Evolutionary conservation across 495 filamentous ascomycete genomes (phyloP).

Genomic region (Penicillium silybi): DNA sequence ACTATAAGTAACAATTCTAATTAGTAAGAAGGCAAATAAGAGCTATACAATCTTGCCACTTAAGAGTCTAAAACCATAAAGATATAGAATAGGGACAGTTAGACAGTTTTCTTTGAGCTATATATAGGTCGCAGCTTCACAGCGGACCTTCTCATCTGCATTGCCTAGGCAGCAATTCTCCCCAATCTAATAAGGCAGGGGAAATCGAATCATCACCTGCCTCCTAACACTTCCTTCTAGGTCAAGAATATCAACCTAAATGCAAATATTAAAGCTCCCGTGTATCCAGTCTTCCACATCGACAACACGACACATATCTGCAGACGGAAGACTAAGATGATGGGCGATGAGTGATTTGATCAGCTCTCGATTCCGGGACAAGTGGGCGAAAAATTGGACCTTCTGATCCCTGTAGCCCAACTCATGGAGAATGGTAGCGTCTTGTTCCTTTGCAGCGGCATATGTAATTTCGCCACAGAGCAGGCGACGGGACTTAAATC

Average conservation of each 20-base stretch:
- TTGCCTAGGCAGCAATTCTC: constrained; percentile 28
- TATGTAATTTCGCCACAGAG: constrained; percentile 19
- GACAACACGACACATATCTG: constrained; percentile 11
- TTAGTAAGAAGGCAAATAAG: too few species aligned
- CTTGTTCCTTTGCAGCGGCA: constrained; percentile 17
- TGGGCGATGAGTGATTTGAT: constrained; percentile 13
- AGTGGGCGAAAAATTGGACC: constrained; percentile 15
- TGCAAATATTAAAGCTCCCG: constrained; percentile 35
- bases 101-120: constrained; percentile 17
- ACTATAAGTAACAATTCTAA: too few species aligned
- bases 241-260: constrained; percentile 23
- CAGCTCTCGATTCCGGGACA: constrained; percentile 10
- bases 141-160: constrained; percentile 34
- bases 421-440: constrained; percentile 25
- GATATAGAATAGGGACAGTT: constrained; percentile 18
- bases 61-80: constrained; percentile 35
- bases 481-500: not conserved
- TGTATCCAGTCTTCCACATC: constrained; percentile 28
- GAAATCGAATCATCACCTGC: constrained; percentile 30
- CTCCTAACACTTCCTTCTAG: constrained; percentile 2
- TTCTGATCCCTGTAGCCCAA: constrained; percentile 20
- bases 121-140: constrained; percentile 28
- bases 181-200: constrained; percentile 29
- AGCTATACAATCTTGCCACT: constrained; percentile 22
- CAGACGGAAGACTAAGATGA: constrained; percentile 17